These are phyloP conservation scores for Daldinia childiae DNA, from an alignment of 495 filamentous ascomycete genomes.

Conservation along the genomic window DNA sequence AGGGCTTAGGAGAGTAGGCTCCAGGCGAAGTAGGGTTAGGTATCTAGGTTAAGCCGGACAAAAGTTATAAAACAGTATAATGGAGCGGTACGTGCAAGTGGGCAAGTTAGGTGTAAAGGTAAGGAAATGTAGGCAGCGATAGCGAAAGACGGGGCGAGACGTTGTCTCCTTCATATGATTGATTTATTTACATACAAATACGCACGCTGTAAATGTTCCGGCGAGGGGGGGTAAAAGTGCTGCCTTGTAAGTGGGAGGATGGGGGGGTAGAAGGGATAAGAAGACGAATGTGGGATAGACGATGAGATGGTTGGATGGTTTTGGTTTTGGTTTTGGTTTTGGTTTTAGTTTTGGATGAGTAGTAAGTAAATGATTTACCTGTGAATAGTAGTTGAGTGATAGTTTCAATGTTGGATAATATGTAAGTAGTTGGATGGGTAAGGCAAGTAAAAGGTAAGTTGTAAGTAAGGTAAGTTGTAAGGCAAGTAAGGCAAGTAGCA, in stretches of 20 bases:
- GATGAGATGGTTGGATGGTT: not conserved
- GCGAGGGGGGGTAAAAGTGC: not conserved
- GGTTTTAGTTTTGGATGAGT: not conserved
- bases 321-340: too few species aligned
- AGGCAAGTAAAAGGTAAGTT: not conserved
- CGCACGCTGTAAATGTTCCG: not conserved
- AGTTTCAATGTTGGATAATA: not conserved
- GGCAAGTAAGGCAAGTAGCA: constrained; percentile 18
- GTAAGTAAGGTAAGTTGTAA: constrained; percentile 6
- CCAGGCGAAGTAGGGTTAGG: constrained; percentile 9
- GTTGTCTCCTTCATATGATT: not conserved
- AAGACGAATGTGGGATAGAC: not conserved
- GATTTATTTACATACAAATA: not conserved
- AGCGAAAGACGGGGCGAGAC: constrained; percentile 1
- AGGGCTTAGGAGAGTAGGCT: not conserved
- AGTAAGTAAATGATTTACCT: not conserved
- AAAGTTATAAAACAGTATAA: constrained; percentile 4
- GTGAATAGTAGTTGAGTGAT: not conserved
- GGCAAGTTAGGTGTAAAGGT: not conserved
- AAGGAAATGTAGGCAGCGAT: not conserved
- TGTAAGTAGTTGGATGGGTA: constrained; percentile 4
- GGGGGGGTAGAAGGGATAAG: not conserved
- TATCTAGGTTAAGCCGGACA: constrained; percentile 9
- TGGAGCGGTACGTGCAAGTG: not conserved
- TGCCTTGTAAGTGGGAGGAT: not conserved